phyloP scores from a whole-genome alignment of 176 grass and related monocot species.

The Oryza glaberrima region DNA sequence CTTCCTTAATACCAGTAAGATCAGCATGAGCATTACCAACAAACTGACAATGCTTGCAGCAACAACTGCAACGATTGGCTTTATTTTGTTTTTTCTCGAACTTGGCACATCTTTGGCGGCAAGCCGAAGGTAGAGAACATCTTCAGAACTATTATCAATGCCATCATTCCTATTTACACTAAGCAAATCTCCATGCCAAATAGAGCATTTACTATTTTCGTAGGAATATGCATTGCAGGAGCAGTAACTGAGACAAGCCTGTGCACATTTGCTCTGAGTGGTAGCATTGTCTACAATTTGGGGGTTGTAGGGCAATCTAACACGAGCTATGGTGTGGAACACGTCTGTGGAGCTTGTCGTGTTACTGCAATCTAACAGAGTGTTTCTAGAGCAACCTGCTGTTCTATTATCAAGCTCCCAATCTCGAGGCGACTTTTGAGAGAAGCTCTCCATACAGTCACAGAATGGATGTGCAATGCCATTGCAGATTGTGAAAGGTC shows the following conservation, averaged over 20 bases:
- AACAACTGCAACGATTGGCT: background rate
- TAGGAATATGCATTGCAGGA: slow-evolving; percentile 17
- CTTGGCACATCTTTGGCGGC: background rate
- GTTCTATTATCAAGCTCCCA: background rate
- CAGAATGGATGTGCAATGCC: background rate
- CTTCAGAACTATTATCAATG: background rate
- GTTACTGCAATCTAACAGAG: background rate
- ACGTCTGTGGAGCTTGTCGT: background rate
- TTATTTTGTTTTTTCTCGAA: background rate
- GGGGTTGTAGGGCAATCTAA: slow-evolving; percentile 37
- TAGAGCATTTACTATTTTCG: slow-evolving; percentile 12
- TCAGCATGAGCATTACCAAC: background rate
- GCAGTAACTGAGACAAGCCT: background rate
- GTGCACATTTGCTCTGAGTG: background rate
- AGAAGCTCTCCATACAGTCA: background rate
- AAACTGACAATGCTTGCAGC: background rate
- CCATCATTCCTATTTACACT: slow-evolving; percentile 10
- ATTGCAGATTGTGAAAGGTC: background rate
- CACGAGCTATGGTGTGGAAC: background rate
- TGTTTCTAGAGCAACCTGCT: background rate
- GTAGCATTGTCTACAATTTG: background rate
- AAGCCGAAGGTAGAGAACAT: background rate
- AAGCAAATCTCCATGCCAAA: slow-evolving; percentile 48
- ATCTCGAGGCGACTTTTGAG: background rate
- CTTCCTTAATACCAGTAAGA: background rate